These are phyloP conservation scores for Podila epigama DNA, from an alignment of 192 early-diverging fungal species.

Conservation along the genomic window DNA sequence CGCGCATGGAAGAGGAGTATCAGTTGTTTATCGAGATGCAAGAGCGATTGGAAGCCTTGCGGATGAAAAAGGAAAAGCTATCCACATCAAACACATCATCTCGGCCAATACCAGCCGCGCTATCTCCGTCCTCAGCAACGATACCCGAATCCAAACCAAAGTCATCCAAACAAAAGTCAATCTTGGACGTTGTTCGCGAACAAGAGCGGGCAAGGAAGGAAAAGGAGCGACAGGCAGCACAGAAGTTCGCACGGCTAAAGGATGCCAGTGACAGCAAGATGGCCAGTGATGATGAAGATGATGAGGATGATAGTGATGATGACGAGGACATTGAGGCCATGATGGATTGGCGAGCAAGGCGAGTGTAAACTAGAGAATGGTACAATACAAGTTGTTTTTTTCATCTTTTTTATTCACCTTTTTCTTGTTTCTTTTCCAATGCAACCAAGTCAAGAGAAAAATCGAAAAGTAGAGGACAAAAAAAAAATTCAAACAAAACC, in stretches of 20 bases:
- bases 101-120: background rate
- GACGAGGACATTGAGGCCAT: slow-evolving; percentile 48
- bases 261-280: slow-evolving; percentile 12
- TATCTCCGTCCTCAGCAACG: background rate
- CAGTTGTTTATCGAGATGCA: slow-evolving; percentile 43
- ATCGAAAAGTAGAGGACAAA: background rate
- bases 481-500: background rate
- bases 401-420: background rate
- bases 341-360: slow-evolving; percentile 46
- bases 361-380: slow-evolving; percentile 6
- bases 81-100: slow-evolving; percentile 3
- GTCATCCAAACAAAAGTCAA: slow-evolving; percentile 18
- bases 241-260: slow-evolving; percentile 14
- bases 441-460: slow-evolving; percentile 4
- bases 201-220: slow-evolving; percentile 35
- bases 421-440: background rate
- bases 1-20: slow-evolving; percentile 38
- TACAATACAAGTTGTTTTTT: background rate
- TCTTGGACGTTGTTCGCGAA: slow-evolving; percentile 41
- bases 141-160: background rate
- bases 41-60: slow-evolving; percentile 25
- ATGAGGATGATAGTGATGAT: slow-evolving; percentile 3
- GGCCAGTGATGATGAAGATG: slow-evolving; percentile 23
- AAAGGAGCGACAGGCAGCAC: slow-evolving; percentile 29
- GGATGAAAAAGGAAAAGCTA: slow-evolving; percentile 38